Evolutionary conservation across 2,329 filamentous ascomycete genomes (phyloP), one percentile per base, ranked within the genome.

Genomic region (Colletotrichum costaricense): DNA sequence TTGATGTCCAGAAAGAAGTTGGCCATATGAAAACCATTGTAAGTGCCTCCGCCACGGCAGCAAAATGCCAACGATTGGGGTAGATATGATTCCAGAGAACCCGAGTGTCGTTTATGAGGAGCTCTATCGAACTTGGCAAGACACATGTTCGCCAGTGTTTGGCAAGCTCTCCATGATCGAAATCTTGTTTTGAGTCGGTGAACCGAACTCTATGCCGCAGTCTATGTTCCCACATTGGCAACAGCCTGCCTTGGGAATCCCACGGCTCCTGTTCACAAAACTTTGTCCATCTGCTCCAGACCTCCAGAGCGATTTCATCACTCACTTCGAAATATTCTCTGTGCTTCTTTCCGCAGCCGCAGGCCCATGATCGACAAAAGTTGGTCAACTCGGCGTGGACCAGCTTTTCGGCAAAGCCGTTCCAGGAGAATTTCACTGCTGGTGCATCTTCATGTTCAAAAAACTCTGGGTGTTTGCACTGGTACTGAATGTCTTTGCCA

Each of bases 271-370:
- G 9, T 9, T 24, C 6, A 12, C 68, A 70, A 46, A 70, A 70
- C 4, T 59, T 46, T n/a, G 54, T 24, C 68, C 68, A 70, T 38
- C 68, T 42, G 14, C 19, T 7, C 7, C 58, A 65, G 1, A 55
- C 68, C 19, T 67, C 54, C 12, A 66, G 19, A 9, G 63, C 68
- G 24, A 55, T 5, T 3, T 67, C 54, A 11, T 70, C 68, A 24
- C 55, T 46, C n/a, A 67, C 68, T 16, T 54, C 14, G 2, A 67
- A 70, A 24, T 70, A 70, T 57, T 70, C 68, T 2, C 22, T 67
- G 16, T 70, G 68, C 5, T 3, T 33, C 2, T 7, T 26, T 0
- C 11, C 19, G 42, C 68, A 70, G 1, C 3, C 3, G 6, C 68
- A 70, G 19, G 2, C 9, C 38, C 30, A 55, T 5, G 22, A 9